phyloP scores from a whole-genome alignment of 768 basidiomycete species.

The Boletus sp. region DNA sequence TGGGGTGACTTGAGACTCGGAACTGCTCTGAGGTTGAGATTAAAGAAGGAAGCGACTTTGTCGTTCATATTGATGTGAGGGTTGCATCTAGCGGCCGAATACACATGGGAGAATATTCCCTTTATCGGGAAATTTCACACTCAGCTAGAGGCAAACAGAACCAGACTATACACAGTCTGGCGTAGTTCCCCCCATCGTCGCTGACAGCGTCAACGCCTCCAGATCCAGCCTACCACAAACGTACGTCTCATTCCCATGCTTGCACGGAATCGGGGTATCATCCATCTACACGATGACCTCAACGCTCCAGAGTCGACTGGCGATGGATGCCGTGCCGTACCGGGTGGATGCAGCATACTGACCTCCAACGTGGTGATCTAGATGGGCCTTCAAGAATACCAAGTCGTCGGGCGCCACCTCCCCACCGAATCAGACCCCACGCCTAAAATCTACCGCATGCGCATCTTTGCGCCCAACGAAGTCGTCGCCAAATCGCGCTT shows the following conservation, averaged over 20 bases:
- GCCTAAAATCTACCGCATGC: constrained; percentile 99
- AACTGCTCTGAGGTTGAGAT: no score
- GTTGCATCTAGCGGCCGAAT: no score
- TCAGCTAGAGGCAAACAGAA: constrained; percentile 21
- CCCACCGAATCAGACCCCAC: constrained; percentile 90
- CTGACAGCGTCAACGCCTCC: constrained; percentile 28
- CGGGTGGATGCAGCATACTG: constrained; percentile 20
- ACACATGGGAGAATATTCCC: background rate
- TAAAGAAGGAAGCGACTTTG: no score
- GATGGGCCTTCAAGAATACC: constrained; percentile 89
- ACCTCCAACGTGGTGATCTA: constrained; percentile 17
- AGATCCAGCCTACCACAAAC: constrained; percentile 22
- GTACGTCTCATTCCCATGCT: constrained; percentile 23
- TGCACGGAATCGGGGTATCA: background rate
- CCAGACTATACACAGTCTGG: constrained; percentile 29
- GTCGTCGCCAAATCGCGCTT: constrained; percentile 99
- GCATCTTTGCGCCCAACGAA: constrained; percentile 98
- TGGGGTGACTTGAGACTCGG: no score
- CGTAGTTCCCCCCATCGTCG: no score
- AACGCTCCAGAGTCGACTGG: background rate
- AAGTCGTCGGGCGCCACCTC: constrained; percentile 96
- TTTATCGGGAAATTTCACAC: constrained; percentile 1
- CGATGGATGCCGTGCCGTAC: constrained; percentile 32
- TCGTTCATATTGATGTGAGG: no score
- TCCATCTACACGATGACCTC: background rate